Evolutionary conservation across 192 early-diverging fungal genomes (phyloP), one percentile per base, ranked within the genome.

Genomic region (Jimgerdemannia lactiflua): DNA sequence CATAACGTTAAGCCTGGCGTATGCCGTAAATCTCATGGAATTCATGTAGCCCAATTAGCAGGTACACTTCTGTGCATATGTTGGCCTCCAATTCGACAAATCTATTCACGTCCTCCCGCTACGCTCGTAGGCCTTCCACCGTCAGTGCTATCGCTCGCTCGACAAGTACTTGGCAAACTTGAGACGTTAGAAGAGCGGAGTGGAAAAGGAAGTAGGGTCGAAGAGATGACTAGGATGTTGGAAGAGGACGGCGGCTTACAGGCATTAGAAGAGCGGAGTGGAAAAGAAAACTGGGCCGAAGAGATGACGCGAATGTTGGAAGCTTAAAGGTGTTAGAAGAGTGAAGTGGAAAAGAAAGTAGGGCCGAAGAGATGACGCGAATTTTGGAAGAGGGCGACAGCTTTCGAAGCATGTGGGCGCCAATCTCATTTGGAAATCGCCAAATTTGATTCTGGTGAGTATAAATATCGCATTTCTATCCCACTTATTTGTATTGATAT

Each of bases 11-110:
- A 70, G 40, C 72, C 39, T n/a, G 67, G 68, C 42, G 67, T 73
- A 43, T 75, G 74, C 43, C 69, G 74, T 17, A 18, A 69, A 20
- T 75, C 74, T 1, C 68, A 69, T 19, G 74, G 67, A n/a, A 41
- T 75, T 40, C 66, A 75, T 54, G 74, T 75, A 43, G 74, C 74
- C 1, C 67, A 43, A 70, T 7, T 75, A 18, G 74, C 74, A 29
- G 74, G 74, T 75, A 75, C 40, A 19, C 29, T 29, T 29, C 49
- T 59, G 49, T 6, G 49, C 49, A 59, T 14, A 6, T 59, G 49
- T 10, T 59, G 49, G 49, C 14, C 14, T 6, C 49, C 6, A 6
- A 14, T 14, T 59, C 49, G 49, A 59, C 14, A 14, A 59, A 10
- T 59, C 14, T 14, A 14, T 14, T 59, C 14, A 59, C 49, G 6